Conservation (phyloP, 176 grass and related monocot species). For the Phyllostachys edulis region DNA sequence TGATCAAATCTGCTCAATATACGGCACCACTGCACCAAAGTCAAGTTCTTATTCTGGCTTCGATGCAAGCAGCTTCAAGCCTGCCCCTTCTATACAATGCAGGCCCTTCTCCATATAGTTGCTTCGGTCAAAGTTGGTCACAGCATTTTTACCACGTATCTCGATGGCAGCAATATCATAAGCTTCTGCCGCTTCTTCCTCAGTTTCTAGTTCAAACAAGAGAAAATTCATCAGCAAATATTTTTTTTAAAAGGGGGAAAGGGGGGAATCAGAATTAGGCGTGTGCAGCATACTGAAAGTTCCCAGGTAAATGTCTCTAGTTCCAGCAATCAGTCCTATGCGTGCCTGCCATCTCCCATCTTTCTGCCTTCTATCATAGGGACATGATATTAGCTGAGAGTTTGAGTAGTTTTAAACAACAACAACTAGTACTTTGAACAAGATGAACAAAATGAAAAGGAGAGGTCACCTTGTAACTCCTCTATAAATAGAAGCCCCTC, state of each 20-base stretch:
- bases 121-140: conserved; percentile 95
- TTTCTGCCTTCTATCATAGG: conserved; percentile 73
- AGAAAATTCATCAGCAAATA: conserved; percentile 9
- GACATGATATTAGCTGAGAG: conserved; percentile 24
- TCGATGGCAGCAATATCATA: conserved; percentile 92
- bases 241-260: not conserved
- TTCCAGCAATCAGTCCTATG: conserved; percentile 85
- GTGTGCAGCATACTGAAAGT: conserved; percentile 70
- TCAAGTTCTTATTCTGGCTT: conserved; percentile 45
- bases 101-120: conserved; percentile 67
- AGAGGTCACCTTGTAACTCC: conserved; percentile 86
- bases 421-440: not conserved
- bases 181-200: conserved; percentile 97
- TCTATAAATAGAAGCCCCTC: conserved; percentile 95
- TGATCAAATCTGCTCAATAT: conserved; percentile 27
- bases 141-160: conserved; percentile 85
- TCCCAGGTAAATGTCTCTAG: conserved; percentile 96
- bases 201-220: conserved; percentile 63
- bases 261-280: not conserved
- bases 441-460: conserved; percentile 23
- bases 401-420: conserved; percentile 13
- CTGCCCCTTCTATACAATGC: conserved; percentile 55
- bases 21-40: conserved; percentile 4
- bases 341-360: conserved; percentile 97
- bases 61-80: conserved; percentile 40